Evolutionary conservation across 768 basidiomycete genomes (phyloP), one percentile per base, ranked within the genome.

Genomic region (Mycena galericulata): DNA sequence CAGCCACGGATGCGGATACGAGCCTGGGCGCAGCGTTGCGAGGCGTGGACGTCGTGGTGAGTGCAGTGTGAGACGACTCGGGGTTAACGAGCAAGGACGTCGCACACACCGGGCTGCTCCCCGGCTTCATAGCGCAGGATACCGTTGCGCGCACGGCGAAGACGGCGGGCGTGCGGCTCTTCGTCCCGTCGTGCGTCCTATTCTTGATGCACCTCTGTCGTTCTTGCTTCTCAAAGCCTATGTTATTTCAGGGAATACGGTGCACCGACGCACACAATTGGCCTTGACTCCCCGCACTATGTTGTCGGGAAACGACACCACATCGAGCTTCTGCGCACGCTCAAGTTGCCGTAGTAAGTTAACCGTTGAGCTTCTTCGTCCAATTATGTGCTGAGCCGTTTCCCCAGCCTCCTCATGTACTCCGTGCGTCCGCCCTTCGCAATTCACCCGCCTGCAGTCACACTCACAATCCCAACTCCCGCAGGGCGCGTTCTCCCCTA

Each of bases 181-280:
- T 66, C 26, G 49, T 66, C 5, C 65, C 65, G 11, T 66, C 65
- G 65, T 66, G 49, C 27, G 65, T 59, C 32, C 15, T 24, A 5
- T 43, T 15, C 20, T 43, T 43, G 9, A 17, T n/a, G 17, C 5
- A n/a, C 2, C 50, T 14, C n/a, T 18, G 18, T 49, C 26, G 2
- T 15, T 22, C 32, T 7, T 22, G 8, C 29, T 32, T 29, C 27
- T 18, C 10, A 4, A 9, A 8, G 9, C 22, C 7, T 46, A 8
- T 49, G 47, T 26, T 20, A 20, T 11, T 30, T 10, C 27, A 66
- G 65, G 1, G 65, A 66, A 53, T 66, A 51, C 27, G 65, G 65
- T 1, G 10, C 38, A 5, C 65, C 65, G 12, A 58, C 56, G 3
- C 65, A 66, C 34, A 11, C 30, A 10, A 38, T 66, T 2, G 1